Evolutionary conservation across 306 rosid species (phyloP).

Genomic region (Quercus mongolica): DNA sequence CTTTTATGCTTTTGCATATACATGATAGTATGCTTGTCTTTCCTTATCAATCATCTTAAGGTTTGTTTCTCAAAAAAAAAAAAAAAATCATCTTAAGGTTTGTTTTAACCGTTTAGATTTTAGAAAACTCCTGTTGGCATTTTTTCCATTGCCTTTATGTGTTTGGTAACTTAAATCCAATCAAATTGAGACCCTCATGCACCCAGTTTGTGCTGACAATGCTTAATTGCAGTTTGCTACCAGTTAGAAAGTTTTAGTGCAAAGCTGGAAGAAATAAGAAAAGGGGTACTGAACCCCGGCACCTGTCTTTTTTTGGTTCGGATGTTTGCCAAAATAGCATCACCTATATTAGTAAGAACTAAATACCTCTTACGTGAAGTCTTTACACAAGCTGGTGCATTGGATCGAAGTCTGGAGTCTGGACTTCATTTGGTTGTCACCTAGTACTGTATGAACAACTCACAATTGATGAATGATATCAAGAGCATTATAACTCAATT

Average conservation of each 20-base stretch:
- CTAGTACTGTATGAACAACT: not conserved
- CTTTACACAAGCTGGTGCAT: not conserved
- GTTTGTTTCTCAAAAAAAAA: too few species aligned
- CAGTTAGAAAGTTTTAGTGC: not conserved
- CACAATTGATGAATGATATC: not conserved
- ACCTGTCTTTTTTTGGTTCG: too few species aligned
- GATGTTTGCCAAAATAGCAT: too few species aligned
- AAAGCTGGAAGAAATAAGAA: not conserved
- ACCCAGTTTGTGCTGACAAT: too few species aligned
- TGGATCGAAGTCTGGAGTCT: not conserved
- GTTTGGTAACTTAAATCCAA: not conserved
- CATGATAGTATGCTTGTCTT: not conserved
- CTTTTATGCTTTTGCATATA: slow-evolving; percentile 6
- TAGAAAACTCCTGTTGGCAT: not conserved
- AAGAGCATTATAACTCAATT: too few species aligned
- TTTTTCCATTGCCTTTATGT: not conserved
- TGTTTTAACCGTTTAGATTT: not conserved
- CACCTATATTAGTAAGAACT: not conserved
- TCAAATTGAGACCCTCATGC: not conserved
- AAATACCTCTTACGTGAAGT: not conserved
- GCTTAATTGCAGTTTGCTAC: not conserved
- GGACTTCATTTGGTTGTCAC: not conserved
- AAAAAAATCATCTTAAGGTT: not conserved
- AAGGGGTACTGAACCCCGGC: too few species aligned
- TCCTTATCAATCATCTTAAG: not conserved